Evolutionary conservation across 2,329 filamentous ascomycete species (phyloP), one percentile per base, ranked within the genome.

Genomic region (Aspergillus felis): DNA sequence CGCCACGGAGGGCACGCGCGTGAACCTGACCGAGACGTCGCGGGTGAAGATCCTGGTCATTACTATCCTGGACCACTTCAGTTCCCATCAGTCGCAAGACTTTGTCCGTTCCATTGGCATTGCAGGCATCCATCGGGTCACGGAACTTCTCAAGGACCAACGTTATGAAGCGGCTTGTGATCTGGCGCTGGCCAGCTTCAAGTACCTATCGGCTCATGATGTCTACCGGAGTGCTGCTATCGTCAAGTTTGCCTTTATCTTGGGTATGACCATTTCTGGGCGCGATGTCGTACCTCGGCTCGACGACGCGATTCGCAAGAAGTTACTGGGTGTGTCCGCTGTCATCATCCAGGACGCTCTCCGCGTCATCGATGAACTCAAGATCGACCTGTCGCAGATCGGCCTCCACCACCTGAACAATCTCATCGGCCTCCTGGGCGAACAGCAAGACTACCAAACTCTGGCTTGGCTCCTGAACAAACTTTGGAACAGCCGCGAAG

Each of bases 401-500:
- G 64, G 60, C 52, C 68, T 79, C 38, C 64, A 67, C 32, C 72
- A 80, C 53, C 63, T 81, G 27, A 79, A 77, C 64, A 71, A 70
- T 29, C 61, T 81, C 22, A 74, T 78, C 20, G 69, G 67, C 7
- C 63, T 80, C 0, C 68, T 81, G 9, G 78, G 77, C 52, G 75
- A 78, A 55, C 76, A 79, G 57, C 53, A 75, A 50, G 76, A 81
- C 62, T 79, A 79, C 66, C 66, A 69, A 47, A 77, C 70, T 6
- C 71, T 80, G 4, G 68, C 72, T 24, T 74, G 68, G 67, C 61
- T 81, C 24, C 73, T 81, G 29, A 71, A 70, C 46, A 59, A 69
- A 0, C 71, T 81, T 20, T 80, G 79, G 79, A 72, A 72, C 55
- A 76, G 71, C 29, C 77, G 78, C 57, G 74, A 79, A 51, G 69